phyloP scores from a whole-genome alignment of 768 basidiomycete species.

The Gymnopilus dilepis region DNA sequence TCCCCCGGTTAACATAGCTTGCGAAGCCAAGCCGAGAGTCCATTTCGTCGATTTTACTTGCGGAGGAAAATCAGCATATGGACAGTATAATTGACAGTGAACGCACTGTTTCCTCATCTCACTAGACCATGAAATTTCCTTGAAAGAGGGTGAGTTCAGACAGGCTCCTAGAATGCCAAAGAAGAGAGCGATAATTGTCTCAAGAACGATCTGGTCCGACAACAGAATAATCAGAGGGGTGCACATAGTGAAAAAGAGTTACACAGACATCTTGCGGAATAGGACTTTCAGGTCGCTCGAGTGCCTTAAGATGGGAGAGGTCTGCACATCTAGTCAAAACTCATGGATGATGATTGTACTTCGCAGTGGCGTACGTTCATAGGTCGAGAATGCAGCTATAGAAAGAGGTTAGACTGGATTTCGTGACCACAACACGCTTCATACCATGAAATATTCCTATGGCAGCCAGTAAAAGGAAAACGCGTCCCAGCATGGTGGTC shows the following conservation, averaged over 20 bases:
- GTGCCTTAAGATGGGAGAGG: constrained; percentile 75
- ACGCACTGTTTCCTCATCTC: constrained; percentile 85
- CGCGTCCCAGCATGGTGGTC: constrained; percentile 49
- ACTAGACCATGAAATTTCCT: constrained; percentile 87
- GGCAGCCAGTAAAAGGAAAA: constrained; percentile 51
- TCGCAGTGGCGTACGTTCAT: constrained; percentile 63
- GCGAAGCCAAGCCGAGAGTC: constrained; percentile 70
- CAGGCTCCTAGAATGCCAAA: constrained; percentile 76
- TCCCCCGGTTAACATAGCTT: constrained; percentile 65
- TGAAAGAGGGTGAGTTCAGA: constrained; percentile 68
- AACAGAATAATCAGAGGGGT: neutral
- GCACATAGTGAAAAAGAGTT: constrained; percentile 18
- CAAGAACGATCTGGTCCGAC: constrained; percentile 61
- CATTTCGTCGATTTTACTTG: constrained; percentile 78
- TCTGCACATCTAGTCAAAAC: constrained; percentile 48
- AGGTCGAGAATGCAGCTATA: constrained; percentile 79
- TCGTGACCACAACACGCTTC: constrained; percentile 16
- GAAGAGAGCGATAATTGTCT: constrained; percentile 67
- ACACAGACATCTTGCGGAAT: constrained; percentile 63
- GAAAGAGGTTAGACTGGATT: constrained; percentile 7
- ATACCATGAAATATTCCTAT: constrained; percentile 61
- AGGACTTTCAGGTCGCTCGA: constrained; percentile 70
- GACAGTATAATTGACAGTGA: neutral
- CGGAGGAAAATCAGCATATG: neutral
- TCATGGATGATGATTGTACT: neutral